Percentiles rank a stretch among this genome's conserved stretches.
Evolutionary conservation across 768 basidiomycete genomes (phyloP).

Genomic region (Kwoniella europaea): DNA sequence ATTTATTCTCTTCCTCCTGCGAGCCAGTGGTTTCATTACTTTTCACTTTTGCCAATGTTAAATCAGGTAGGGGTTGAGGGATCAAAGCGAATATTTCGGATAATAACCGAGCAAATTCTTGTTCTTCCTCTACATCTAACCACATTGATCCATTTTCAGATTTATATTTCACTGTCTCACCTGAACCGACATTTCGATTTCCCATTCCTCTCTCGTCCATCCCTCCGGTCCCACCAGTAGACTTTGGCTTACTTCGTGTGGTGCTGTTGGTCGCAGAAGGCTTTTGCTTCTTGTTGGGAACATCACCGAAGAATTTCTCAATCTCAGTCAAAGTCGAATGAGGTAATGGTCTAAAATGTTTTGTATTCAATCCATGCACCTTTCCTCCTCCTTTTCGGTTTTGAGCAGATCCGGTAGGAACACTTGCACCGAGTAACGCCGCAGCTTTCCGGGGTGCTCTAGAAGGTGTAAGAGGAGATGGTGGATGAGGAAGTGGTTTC

Average conservation of each 20-base stretch:
- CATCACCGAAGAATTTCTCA: constrained; percentile 47
- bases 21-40: background rate
- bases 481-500: constrained; percentile 18
- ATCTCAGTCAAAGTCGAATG: constrained; percentile 38
- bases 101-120: constrained; percentile 53
- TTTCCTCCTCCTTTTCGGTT: background rate
- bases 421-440: constrained; percentile 34
- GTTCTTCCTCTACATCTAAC: constrained; percentile 52
- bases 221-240: background rate
- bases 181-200: constrained; percentile 25
- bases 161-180: constrained; percentile 25
- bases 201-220: constrained; percentile 12
- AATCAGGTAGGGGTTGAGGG: constrained; percentile 13
- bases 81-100: constrained; percentile 25
- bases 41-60: no score
- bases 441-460: constrained; percentile 50
- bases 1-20: constrained; percentile 14
- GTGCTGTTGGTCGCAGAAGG: background rate
- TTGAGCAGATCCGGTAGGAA: background rate
- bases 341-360: constrained; percentile 43
- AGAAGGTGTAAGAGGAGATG: constrained; percentile 42
- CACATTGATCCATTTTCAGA: constrained; percentile 42
- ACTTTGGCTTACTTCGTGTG: background rate
- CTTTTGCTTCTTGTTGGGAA: constrained; percentile 19
- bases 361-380: constrained; percentile 11